These are phyloP conservation scores for Atalantia buxifolia DNA, from an alignment of 345 rosid species.

Conservation along the genomic window DNA sequence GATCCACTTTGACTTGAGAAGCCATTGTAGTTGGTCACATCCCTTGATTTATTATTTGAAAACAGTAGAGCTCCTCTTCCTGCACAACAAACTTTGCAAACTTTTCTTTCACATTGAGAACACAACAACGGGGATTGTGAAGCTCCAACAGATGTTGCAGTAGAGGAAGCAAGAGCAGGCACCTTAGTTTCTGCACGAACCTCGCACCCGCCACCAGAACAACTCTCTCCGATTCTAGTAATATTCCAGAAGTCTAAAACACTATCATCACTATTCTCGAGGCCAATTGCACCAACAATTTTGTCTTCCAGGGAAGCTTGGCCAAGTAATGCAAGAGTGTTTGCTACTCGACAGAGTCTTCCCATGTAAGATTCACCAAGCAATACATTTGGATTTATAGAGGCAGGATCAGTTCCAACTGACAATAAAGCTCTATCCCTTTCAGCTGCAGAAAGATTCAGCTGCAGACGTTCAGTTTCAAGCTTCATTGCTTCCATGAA, in stretches of 20 bases:
- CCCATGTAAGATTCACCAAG: conserved; percentile 65
- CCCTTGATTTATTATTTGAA: conserved; percentile 46
- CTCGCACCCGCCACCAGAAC: conserved; percentile 69
- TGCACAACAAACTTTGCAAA: conserved; percentile 82
- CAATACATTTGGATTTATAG: conserved; percentile 78
- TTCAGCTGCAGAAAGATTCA: conserved; percentile 94
- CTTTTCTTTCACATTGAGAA: conserved; percentile 66
- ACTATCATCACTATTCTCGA: conserved; percentile 52
- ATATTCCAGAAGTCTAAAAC: conserved; percentile 82
- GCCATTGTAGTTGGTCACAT: conserved; percentile 32
- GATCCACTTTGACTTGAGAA: too few relatives aligned
- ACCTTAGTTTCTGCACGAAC: conserved; percentile 57
- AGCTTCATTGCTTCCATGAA: conserved; percentile 78
- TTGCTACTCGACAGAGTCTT: conserved; percentile 73
- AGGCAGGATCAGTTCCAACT: conserved; percentile 90
- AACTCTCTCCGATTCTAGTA: conserved; percentile 53
- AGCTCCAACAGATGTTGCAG: conserved; percentile 36
- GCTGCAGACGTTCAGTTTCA: conserved; percentile 85
- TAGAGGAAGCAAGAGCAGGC: conserved; percentile 31
- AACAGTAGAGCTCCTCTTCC: conserved; percentile 91
- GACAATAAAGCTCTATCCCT: conserved; percentile 93
- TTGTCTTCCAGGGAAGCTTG: conserved; percentile 88
- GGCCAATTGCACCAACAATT: conserved; percentile 73
- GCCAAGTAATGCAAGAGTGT: conserved; percentile 70
- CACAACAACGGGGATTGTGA: conserved; percentile 51